These are phyloP conservation scores for Thelonectria blattea DNA, from an alignment of 2,329 filamentous ascomycete genomes.

Conservation along the genomic window DNA sequence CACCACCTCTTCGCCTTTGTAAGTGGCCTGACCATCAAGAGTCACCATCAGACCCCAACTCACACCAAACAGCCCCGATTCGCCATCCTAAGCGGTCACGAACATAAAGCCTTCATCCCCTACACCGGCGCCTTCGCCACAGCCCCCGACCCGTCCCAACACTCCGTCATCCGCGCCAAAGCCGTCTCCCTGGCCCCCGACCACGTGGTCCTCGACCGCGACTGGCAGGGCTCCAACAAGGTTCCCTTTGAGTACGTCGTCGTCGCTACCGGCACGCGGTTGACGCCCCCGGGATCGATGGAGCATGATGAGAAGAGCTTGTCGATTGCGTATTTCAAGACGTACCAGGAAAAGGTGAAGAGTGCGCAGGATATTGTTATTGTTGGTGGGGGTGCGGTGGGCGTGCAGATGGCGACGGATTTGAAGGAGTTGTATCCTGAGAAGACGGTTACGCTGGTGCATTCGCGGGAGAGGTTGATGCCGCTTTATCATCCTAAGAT, in stretches of 20 bases:
- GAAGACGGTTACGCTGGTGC: slow-evolving; percentile 34
- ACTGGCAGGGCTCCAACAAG: slow-evolving; percentile 34
- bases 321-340: slow-evolving; percentile 33
- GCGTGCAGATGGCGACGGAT: slow-evolving; percentile 37
- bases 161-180: slow-evolving; percentile 29
- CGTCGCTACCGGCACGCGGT: slow-evolving; percentile 31
- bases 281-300: slow-evolving; percentile 35
- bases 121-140: slow-evolving; percentile 42
- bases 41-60: not conserved
- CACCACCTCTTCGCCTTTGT: slow-evolving; percentile 55
- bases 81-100: slow-evolving; percentile 49
- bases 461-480: slow-evolving; percentile 35
- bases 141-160: slow-evolving; percentile 26
- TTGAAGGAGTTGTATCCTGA: slow-evolving; percentile 34
- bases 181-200: slow-evolving; percentile 27
- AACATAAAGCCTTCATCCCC: slow-evolving; percentile 57
- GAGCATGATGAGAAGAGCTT: slow-evolving; percentile 30
- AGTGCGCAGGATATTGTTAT: slow-evolving; percentile 33
- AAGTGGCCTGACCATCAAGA: slow-evolving; percentile 4
- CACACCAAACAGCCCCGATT: slow-evolving; percentile 46
- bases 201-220: slow-evolving; percentile 29
- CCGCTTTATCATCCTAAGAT: slow-evolving; percentile 36
- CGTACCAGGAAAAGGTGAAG: slow-evolving; percentile 30
- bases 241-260: slow-evolving; percentile 35
- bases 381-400: slow-evolving; percentile 36